Evolutionary conservation across 148 eudicot species (phyloP).

Genomic region (Pharnaceum exiguum): DNA sequence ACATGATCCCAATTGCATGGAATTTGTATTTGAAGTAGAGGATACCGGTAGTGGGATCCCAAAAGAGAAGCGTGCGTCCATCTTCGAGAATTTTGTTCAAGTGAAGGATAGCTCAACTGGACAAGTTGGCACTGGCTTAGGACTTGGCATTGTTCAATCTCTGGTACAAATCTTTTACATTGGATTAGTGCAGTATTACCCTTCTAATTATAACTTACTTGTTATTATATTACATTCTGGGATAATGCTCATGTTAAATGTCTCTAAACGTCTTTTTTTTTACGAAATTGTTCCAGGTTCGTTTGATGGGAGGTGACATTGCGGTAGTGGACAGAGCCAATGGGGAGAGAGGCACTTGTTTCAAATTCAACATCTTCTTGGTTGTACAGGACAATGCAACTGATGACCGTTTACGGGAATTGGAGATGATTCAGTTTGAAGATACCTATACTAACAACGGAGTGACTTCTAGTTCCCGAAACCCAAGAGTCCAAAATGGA

Average conservation of each 20-base stretch:
- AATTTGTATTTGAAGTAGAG: conserved; percentile 69
- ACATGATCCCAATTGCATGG: conserved; percentile 45
- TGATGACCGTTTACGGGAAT: background rate
- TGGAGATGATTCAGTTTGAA: background rate
- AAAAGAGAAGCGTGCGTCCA: conserved; percentile 47
- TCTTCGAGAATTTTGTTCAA: conserved; percentile 84
- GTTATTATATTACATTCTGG: background rate
- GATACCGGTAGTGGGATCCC: conserved; percentile 89
- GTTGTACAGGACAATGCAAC: conserved; percentile 1
- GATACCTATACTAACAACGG: conserved; percentile 15
- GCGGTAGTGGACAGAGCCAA: conserved; percentile 51
- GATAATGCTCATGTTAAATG: background rate
- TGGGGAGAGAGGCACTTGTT: conserved; percentile 59
- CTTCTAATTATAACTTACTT: background rate
- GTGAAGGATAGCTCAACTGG: conserved; percentile 49
- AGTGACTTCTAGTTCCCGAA: conserved; percentile 13
- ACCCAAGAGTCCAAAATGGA: conserved; percentile 33
- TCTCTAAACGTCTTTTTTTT: background rate
- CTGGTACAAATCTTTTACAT: conserved; percentile 36
- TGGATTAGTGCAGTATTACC: background rate
- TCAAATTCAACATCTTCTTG: conserved; percentile 61
- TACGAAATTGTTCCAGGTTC: conserved; percentile 40
- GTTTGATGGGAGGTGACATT: conserved; percentile 89
- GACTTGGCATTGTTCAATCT: conserved; percentile 87
- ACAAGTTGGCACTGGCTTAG: conserved; percentile 79